A percentile compares a stretch with the other conserved stretches of the same genome.
phyloP scores from a whole-genome alignment of 306 rosid genomes.

The Aeschynomene evenia region DNA sequence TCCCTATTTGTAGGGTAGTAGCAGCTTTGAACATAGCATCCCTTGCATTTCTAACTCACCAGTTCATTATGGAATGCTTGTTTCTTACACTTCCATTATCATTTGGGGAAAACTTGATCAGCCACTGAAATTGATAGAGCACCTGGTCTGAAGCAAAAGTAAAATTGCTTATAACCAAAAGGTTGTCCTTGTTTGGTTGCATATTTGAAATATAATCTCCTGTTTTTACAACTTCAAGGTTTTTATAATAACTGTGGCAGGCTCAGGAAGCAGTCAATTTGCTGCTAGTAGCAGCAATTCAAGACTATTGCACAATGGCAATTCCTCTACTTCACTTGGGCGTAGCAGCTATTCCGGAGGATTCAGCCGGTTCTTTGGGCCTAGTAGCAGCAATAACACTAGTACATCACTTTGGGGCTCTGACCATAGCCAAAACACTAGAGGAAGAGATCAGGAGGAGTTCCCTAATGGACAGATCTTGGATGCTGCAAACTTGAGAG shows the following conservation, averaged over 20 bases:
- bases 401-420: constrained; percentile 57
- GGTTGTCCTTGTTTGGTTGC: not conserved
- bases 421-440: constrained; percentile 51
- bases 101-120: not conserved
- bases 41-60: not conserved
- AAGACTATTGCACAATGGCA: constrained; percentile 22
- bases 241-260: constrained; percentile 3
- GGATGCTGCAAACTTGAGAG: constrained; percentile 59
- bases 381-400: constrained; percentile 47
- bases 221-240: not conserved
- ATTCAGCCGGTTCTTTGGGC: constrained; percentile 37
- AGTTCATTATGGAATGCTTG: not conserved
- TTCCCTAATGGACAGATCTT: constrained; percentile 70
- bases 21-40: not conserved
- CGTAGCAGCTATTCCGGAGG: constrained; percentile 42
- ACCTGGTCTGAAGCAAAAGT: not conserved
- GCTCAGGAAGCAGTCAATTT: constrained; percentile 33
- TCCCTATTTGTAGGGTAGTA: not conserved
- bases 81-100: not conserved
- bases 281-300: constrained; percentile 6
- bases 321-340: constrained; percentile 42
- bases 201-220: not conserved
- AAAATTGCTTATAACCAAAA: not conserved
- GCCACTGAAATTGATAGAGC: not conserved
- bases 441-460: constrained; percentile 56